phyloP scores from a whole-genome alignment of 2,329 filamentous ascomycete species.

The Trichoderma lentiforme region DNA sequence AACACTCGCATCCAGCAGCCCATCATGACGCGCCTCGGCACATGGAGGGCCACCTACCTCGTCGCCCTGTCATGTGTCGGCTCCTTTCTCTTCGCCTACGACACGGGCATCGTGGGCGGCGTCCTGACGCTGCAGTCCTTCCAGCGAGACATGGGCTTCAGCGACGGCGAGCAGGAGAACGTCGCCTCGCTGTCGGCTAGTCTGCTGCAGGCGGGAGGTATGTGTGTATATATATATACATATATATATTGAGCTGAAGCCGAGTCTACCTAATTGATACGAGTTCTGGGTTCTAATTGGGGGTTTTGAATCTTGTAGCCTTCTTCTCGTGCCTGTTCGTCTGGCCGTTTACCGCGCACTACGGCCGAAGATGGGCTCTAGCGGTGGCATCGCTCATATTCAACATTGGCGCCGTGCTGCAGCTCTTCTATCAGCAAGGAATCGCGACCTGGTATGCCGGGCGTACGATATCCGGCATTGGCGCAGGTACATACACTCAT shows the following conservation, averaged over 20 bases:
- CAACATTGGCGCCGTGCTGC: conserved; percentile 41
- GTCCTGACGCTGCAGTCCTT: conserved; percentile 39
- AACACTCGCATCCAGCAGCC: neutral
- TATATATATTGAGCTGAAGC: neutral
- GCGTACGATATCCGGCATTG: conserved; percentile 35
- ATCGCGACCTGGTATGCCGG: conserved; percentile 39
- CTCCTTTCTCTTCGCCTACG: conserved; percentile 42
- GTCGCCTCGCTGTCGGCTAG: conserved; percentile 41
- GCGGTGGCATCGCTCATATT: conserved; percentile 41
- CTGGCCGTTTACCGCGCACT: conserved; percentile 41
- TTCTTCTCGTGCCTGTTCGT: conserved; percentile 44
- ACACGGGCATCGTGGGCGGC: conserved; percentile 43
- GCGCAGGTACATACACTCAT: conserved; percentile 31
- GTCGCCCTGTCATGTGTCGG: conserved; percentile 38
- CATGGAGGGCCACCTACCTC: conserved; percentile 37
- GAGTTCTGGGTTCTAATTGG: neutral
- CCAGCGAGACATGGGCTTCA: conserved; percentile 37
- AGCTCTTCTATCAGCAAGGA: conserved; percentile 37
- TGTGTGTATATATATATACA: neutral
- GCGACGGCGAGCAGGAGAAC: conserved; percentile 28
- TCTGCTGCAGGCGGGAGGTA: conserved; percentile 41
- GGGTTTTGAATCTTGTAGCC: conserved; percentile 26
- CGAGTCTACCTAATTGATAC: neutral
- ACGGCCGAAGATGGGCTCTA: conserved; percentile 40
- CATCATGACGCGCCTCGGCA: conserved; percentile 30